These are phyloP conservation scores for Solanum virginianum DNA, from an alignment of 257 asterid species.

Conservation along the genomic window DNA sequence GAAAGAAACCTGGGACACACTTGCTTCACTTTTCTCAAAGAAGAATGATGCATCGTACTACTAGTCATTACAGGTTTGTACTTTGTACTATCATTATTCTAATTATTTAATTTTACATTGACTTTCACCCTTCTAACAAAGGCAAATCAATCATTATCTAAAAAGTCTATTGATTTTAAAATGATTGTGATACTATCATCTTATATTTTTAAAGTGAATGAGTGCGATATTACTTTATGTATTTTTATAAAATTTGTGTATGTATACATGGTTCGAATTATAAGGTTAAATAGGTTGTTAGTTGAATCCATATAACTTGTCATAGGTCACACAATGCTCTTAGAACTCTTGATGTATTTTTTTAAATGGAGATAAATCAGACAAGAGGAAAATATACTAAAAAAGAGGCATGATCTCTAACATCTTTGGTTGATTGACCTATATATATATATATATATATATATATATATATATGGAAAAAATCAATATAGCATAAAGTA, in stretches of 20 bases:
- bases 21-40: too few relatives aligned
- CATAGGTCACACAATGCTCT: too few relatives aligned
- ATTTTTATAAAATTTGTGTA: background rate
- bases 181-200: background rate
- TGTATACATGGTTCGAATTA: background rate
- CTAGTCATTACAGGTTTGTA: background rate
- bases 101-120: background rate
- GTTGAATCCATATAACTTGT: too few relatives aligned
- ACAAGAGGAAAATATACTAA: background rate
- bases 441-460: background rate
- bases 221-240: background rate
- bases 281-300: background rate
- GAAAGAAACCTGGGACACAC: too few relatives aligned
- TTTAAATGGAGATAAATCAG: too few relatives aligned
- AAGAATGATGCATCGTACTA: background rate
- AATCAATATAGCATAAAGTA: background rate
- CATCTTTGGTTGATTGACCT: background rate
- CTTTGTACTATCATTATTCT: background rate
- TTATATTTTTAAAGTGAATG: background rate
- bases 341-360: too few relatives aligned
- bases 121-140: background rate
- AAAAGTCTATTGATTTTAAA: background rate
- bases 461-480: background rate
- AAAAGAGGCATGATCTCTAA: background rate
- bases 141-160: background rate